Base-by-base conservation (phyloP, 495 filamentous ascomycete genomes). In the Penicillium egyptiacum region DNA sequence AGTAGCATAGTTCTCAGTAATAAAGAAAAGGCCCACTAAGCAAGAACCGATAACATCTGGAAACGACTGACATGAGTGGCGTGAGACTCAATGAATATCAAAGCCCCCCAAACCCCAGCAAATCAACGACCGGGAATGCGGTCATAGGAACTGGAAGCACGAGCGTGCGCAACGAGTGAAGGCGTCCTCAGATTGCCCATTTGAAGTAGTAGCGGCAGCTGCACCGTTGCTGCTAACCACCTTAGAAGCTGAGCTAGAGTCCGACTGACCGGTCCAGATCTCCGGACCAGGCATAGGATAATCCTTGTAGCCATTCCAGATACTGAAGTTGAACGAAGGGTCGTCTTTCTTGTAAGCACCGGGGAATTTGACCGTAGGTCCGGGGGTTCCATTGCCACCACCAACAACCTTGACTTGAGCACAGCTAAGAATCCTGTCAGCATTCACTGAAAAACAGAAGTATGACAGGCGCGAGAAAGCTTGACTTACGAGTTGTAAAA, bases 331-430 rank as follows among this genome's bases (percentile, higher is more conserved):
- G 14, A 35, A 35, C 14, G 33, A 35, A 35, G 33, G 33, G 14
- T 35, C 33, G 0, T 35, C 33, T 6, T 35, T 35, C 33, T 53
- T 75, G 63, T 83, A 83, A 20, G 75, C 78, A 8, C 81, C 81
- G 0, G 79, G 80, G 45, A 83, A 66, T 16, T 72, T 56, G 2
- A 79, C 77, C 0, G 77, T 70, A 26, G 78, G 79, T 0, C 66
- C 68, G 0, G 79, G 81, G 5, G 50, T 75, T 11, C 68, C 72
- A 52, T 59, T 74, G 30, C 83, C 83, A 25, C 82, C 81, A 22
- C 77, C 78, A 3, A 70, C 74, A 48, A 87, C 75, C 22, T 70
- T 81, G 59, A 87, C 57, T 63, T 86, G 83, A 16, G 77, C 82
- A 50, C 84, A 87, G 5, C 55, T 58, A 37, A 17, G 31, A 3